Percentiles rank a stretch among this genome's conserved stretches.
Evolutionary conservation across 2,329 filamentous ascomycete genomes (phyloP).

Genomic region (Paraphaeosphaeria sporulosa): DNA sequence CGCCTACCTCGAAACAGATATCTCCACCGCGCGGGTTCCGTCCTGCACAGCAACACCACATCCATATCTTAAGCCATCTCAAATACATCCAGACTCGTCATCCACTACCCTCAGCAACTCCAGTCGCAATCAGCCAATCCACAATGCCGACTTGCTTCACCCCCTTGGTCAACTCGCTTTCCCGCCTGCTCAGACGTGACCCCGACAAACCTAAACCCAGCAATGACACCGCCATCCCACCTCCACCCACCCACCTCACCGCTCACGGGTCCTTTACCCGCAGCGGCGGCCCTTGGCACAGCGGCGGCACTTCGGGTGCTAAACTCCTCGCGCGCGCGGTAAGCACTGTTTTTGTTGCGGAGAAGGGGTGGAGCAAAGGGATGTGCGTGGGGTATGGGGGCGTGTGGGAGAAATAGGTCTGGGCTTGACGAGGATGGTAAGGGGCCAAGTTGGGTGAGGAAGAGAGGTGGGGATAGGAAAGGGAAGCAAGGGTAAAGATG

Average conservation of each 20-base stretch:
- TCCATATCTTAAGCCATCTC: too few relatives aligned
- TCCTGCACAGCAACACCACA: too few relatives aligned
- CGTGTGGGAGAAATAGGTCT: conserved; percentile 2
- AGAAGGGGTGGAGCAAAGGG: background rate
- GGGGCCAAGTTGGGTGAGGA: background rate
- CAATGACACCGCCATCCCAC: conserved; percentile 8
- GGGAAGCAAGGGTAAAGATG: background rate
- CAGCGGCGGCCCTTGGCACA: conserved; percentile 17
- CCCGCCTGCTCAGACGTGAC: background rate
- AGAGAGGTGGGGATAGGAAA: too few relatives aligned
- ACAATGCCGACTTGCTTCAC: too few relatives aligned
- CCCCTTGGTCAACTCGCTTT: background rate
- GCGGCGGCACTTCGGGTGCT: conserved; percentile 2
- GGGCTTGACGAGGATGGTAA: too few relatives aligned
- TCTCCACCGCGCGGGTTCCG: too few relatives aligned
- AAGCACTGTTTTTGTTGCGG: background rate
- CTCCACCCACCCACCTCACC: conserved; percentile 14
- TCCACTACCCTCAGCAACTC: too few relatives aligned
- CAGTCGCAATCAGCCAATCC: too few relatives aligned
- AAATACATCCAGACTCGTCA: too few relatives aligned
- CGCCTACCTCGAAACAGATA: too few relatives aligned
- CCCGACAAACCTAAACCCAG: background rate
- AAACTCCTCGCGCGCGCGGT: conserved; percentile 7
- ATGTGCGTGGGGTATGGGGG: conserved; percentile 9
- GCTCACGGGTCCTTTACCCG: conserved; percentile 16